Evolutionary conservation across 768 basidiomycete species (phyloP).

Genomic region (Coprinellus micaceus): DNA sequence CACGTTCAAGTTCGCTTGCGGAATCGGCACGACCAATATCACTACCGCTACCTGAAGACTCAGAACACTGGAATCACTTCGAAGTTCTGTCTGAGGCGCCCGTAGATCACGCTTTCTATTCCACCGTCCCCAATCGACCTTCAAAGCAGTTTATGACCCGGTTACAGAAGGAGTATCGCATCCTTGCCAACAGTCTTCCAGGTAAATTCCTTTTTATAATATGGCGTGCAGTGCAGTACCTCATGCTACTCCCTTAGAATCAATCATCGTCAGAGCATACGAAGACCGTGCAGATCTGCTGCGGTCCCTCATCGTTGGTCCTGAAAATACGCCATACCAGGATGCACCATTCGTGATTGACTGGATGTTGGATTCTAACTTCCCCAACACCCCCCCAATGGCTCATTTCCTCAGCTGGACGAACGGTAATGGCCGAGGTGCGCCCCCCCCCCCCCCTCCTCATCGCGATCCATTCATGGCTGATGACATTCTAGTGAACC

Average conservation of each 20-base stretch:
- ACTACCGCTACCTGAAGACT: not conserved
- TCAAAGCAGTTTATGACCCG: slow-evolving; percentile 73
- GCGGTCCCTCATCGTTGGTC: slow-evolving; percentile 86
- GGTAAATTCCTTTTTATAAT: slow-evolving; percentile 44
- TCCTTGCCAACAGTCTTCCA: slow-evolving; percentile 74
- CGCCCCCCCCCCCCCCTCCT: slow-evolving; percentile 18
- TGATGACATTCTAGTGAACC: no score
- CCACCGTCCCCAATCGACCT: slow-evolving; percentile 55
- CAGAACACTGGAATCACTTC: slow-evolving; percentile 72
- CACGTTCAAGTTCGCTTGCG: no score
- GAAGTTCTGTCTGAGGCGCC: slow-evolving; percentile 74
- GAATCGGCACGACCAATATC: not conserved
- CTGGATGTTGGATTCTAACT: slow-evolving; percentile 84
- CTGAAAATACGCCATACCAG: slow-evolving; percentile 92
- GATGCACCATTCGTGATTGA: slow-evolving; percentile 95
- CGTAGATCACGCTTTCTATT: slow-evolving; percentile 76
- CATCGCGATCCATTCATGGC: no score
- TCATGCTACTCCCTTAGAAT: slow-evolving; percentile 43
- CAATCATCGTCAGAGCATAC: slow-evolving; percentile 85
- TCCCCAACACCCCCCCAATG: slow-evolving; percentile 75
- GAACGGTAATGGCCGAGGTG: slow-evolving; percentile 86
- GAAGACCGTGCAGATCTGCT: slow-evolving; percentile 87
- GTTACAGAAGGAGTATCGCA: slow-evolving; percentile 80
- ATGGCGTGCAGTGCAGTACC: not conserved
- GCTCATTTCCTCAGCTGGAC: slow-evolving; percentile 95